These are phyloP conservation scores for Xylariales sp. DNA, from an alignment of 2,329 filamentous ascomycete species.

Conservation along the genomic window DNA sequence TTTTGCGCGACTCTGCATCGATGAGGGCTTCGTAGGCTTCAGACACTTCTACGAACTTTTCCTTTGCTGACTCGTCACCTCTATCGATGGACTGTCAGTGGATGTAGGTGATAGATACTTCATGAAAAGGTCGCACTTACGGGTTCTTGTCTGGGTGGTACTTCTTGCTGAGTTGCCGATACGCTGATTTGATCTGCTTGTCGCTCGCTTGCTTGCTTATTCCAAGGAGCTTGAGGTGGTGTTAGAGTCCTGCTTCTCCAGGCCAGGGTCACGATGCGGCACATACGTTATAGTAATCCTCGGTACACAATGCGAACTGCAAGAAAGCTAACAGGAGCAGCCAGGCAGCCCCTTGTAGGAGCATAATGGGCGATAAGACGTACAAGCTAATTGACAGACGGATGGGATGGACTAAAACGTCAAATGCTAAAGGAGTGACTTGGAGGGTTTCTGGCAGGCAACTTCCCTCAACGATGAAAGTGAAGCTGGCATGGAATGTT, in stretches of 20 bases:
- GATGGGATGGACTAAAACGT: neutral
- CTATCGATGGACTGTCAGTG: constrained; percentile 36
- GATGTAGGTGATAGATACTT: neutral
- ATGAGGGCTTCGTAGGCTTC: constrained; percentile 93
- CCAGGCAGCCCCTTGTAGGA: constrained; percentile 43
- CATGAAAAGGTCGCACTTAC: constrained; percentile 44
- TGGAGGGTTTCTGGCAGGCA: too few species aligned
- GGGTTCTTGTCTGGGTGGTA: constrained; percentile 98
- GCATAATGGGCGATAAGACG: constrained; percentile 37
- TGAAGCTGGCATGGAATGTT: constrained; percentile 2
- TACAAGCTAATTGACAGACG: neutral
- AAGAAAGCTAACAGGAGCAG: constrained; percentile 50
- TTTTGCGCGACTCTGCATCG: constrained; percentile 71
- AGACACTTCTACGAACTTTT: constrained; percentile 90
- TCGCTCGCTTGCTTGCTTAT: constrained; percentile 76
- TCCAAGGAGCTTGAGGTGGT: constrained; percentile 61
- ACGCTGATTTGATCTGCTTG: constrained; percentile 88
- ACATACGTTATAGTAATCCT: constrained; percentile 76
- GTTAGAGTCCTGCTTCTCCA: neutral
- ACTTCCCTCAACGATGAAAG: neutral
- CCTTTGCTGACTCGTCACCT: constrained; percentile 70
- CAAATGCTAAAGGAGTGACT: constrained; percentile 1
- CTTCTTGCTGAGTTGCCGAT: constrained; percentile 88
- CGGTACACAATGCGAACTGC: constrained; percentile 51
- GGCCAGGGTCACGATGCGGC: too few species aligned